A percentile compares a stretch with the other conserved stretches of the same genome.
Evolutionary conservation across 2,329 filamentous ascomycete species (phyloP).

Genomic region (Beauveria rudraprayagi): DNA sequence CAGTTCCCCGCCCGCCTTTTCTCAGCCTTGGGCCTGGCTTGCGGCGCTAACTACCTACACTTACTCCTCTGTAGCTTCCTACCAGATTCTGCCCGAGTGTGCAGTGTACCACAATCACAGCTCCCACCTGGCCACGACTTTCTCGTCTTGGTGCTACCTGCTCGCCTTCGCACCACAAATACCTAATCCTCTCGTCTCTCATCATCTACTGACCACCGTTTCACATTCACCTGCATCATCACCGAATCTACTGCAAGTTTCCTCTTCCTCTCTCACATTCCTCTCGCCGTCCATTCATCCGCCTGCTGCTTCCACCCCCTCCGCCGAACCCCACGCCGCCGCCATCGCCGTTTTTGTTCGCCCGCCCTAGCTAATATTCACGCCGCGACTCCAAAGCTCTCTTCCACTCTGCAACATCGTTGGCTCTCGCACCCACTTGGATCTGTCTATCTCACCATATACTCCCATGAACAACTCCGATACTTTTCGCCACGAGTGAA

Average conservation of each 20-base stretch:
- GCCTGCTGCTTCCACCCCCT: neutral
- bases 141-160: too few species aligned
- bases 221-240: too few species aligned
- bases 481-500: too few species aligned
- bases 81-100: neutral
- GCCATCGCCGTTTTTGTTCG: slow-evolving; percentile 9
- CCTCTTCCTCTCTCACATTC: neutral
- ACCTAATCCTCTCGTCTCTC: too few species aligned
- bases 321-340: slow-evolving; percentile 6
- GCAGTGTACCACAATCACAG: neutral
- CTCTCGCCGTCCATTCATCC: neutral
- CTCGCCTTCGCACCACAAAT: too few species aligned
- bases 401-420: neutral
- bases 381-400: neutral
- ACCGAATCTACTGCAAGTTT: too few species aligned
- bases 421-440: neutral
- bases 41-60: neutral
- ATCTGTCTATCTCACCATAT: too few species aligned
- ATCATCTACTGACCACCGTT: too few species aligned
- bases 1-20: slow-evolving; percentile 1
- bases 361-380: neutral
- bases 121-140: too few species aligned
- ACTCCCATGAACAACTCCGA: neutral
- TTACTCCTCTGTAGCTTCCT: neutral
- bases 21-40: neutral